These are phyloP conservation scores for Podospora pseudocomata DNA, from an alignment of 495 filamentous ascomycete genomes.

Conservation along the genomic window DNA sequence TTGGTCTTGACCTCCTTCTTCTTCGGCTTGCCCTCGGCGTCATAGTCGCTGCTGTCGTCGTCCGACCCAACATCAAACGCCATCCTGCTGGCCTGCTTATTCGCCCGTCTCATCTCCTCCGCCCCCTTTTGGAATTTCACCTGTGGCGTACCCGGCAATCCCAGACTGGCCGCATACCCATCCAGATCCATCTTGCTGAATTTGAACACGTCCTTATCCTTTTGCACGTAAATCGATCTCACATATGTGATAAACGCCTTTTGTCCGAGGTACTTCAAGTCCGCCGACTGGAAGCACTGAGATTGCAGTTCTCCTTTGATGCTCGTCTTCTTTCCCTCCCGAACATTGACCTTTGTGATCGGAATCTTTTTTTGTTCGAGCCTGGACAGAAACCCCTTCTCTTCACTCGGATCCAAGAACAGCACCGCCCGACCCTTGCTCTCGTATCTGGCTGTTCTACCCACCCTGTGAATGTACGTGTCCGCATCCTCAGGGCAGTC, in stretches of 20 bases:
- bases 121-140: slow-evolving; percentile 90
- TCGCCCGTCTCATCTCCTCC: slow-evolving; percentile 62
- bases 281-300: slow-evolving; percentile 91
- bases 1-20: slow-evolving; percentile 75
- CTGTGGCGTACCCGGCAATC: slow-evolving; percentile 82
- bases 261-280: slow-evolving; percentile 91
- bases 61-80: slow-evolving; percentile 43
- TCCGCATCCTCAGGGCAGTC: slow-evolving; percentile 96
- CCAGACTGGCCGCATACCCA: slow-evolving; percentile 77
- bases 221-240: slow-evolving; percentile 78
- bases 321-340: slow-evolving; percentile 82
- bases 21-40: slow-evolving; percentile 54
- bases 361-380: slow-evolving; percentile 85
- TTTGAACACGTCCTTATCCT: slow-evolving; percentile 88
- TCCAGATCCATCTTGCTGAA: slow-evolving; percentile 77
- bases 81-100: slow-evolving; percentile 78
- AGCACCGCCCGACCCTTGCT: slow-evolving; percentile 81
- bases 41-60: slow-evolving; percentile 37
- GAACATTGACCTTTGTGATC: slow-evolving; percentile 77
- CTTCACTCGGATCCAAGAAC: slow-evolving; percentile 89
- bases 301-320: slow-evolving; percentile 81
- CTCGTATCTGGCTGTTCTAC: slow-evolving; percentile 91
- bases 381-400: slow-evolving; percentile 75
- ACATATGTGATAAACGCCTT: slow-evolving; percentile 92
- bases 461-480: slow-evolving; percentile 96